Evolutionary conservation across 2,329 filamentous ascomycete genomes (phyloP), one percentile per base, ranked within the genome.

Genomic region (Zymoseptoria tritici): DNA sequence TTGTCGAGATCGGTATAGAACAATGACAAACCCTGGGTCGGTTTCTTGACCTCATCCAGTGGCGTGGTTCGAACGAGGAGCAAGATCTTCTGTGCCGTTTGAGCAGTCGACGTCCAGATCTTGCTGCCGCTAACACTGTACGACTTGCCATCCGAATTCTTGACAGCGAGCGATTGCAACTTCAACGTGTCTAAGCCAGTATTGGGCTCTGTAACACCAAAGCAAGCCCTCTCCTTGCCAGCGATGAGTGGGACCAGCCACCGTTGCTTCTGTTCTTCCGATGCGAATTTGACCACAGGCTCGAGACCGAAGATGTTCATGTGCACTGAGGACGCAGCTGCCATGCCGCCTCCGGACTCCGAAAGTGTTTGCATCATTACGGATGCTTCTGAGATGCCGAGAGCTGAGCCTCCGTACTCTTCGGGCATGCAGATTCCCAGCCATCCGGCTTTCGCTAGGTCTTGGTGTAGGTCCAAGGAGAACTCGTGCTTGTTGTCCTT

Each of bases 201-300:
- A 26, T 66, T 66, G 3, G 64, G 64, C 53, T 66, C 64, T 11
- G 89, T 92, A 55, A 93, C 89, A 8, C 89, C 89, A 65, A 93
- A 93, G 68, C 77, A 78, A 3, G 76, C 75, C 57, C 72, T 64
- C 58, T 78, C 74, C 31, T 70, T 65, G 4, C 77, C 76, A 4
- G 68, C 68, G 51, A 79, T 76, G 54, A 79, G 60, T 1, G 77
- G 76, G 4, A 63, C 59, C 0, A 79, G 65, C 69, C 73, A 78
- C 1, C 74, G 64, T 51, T 71, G 62, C 64, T 74, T 77, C 64
- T 78, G 77, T 66, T 77, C 75, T 16, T 75, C 72, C 0, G 68
- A 76, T 2, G 73, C 77, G 52, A 76, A 78, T 60, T 78, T 79
- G 11, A 75, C 73, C 0, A 79, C 76, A 0, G 77, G 77, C 53